These are phyloP conservation scores for Platanthera zijinensis DNA, from an alignment of 106 monocot species.

Conservation along the genomic window DNA sequence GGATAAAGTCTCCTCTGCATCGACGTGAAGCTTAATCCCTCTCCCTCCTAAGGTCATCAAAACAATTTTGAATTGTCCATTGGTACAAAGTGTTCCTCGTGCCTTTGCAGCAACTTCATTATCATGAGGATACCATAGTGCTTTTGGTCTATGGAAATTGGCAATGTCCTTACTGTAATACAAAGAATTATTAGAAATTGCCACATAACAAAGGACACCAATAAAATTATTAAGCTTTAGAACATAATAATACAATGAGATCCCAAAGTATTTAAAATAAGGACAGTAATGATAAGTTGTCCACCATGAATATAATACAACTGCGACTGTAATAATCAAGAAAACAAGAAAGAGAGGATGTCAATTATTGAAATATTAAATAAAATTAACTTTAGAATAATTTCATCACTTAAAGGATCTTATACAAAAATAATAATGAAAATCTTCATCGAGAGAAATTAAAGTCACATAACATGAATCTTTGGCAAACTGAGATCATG, in stretches of 20 bases:
- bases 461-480: not conserved
- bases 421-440: not conserved
- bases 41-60: slow-evolving; percentile 66
- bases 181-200: not conserved
- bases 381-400: not conserved
- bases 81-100: slow-evolving; percentile 28
- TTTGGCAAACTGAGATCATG: not conserved
- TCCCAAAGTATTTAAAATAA: not conserved
- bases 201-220: not conserved
- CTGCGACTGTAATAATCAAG: not conserved
- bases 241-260: not conserved
- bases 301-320: not conserved
- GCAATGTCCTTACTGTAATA: slow-evolving; percentile 86
- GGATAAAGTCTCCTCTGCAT: slow-evolving; percentile 58
- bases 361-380: slow-evolving; percentile 5
- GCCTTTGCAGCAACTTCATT: slow-evolving; percentile 56
- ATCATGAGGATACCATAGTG: slow-evolving; percentile 83
- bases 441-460: not conserved
- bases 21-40: slow-evolving; percentile 49
- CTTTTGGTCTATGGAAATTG: slow-evolving; percentile 93
- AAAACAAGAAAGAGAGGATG: not conserved
- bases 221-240: not conserved
- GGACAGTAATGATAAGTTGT: not conserved
- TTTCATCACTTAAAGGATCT: not conserved
- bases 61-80: slow-evolving; percentile 65